A percentile compares a stretch with the other conserved stretches of the same genome.
Evolutionary conservation across 2,329 filamentous ascomycete species (phyloP).

Genomic region (Ophiostoma fasciatum): DNA sequence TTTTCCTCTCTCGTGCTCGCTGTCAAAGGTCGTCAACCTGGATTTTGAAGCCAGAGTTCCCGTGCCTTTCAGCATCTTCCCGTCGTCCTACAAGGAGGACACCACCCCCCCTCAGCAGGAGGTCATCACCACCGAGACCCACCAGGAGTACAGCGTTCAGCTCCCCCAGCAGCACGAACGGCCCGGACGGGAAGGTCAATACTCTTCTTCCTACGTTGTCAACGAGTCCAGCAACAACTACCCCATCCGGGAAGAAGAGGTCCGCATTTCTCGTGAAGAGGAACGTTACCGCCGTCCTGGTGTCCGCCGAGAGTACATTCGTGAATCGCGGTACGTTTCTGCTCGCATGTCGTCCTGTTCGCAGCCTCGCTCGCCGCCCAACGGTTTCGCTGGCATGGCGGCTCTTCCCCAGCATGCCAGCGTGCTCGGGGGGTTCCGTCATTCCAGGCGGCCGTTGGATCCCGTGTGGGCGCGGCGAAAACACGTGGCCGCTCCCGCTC

Average conservation of each 20-base stretch:
- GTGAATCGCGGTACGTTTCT: slow-evolving; percentile 39
- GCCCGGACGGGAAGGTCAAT: slow-evolving; percentile 97
- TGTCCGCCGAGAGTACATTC: slow-evolving; percentile 39
- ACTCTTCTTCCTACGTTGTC: slow-evolving; percentile 56
- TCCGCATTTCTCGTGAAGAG: slow-evolving; percentile 65
- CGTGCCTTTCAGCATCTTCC: slow-evolving; percentile 99
- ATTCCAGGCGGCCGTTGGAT: too few relatives aligned
- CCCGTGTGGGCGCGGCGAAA: too few relatives aligned
- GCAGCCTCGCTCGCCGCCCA: too few relatives aligned
- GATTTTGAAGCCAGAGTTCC: slow-evolving; percentile 99
- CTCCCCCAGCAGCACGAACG: slow-evolving; percentile 56
- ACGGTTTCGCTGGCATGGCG: too few relatives aligned
- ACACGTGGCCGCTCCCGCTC: too few relatives aligned
- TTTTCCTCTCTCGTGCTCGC: slow-evolving; percentile 38
- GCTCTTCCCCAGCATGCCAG: too few relatives aligned
- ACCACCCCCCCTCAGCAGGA: slow-evolving; percentile 9
- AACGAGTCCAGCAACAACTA: slow-evolving; percentile 10
- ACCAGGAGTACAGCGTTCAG: slow-evolving; percentile 71
- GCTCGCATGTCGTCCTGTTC: too few relatives aligned
- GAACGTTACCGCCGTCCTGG: slow-evolving; percentile 61
- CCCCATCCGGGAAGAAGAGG: slow-evolving; percentile 64
- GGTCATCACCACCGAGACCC: slow-evolving; percentile 37
- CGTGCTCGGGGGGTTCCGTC: too few relatives aligned
- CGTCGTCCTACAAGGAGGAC: slow-evolving; percentile 37
- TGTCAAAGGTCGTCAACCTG: slow-evolving; percentile 78